phyloP scores from a whole-genome alignment of 352 stramenopile genomes.

The Globisporangium polare region DNA sequence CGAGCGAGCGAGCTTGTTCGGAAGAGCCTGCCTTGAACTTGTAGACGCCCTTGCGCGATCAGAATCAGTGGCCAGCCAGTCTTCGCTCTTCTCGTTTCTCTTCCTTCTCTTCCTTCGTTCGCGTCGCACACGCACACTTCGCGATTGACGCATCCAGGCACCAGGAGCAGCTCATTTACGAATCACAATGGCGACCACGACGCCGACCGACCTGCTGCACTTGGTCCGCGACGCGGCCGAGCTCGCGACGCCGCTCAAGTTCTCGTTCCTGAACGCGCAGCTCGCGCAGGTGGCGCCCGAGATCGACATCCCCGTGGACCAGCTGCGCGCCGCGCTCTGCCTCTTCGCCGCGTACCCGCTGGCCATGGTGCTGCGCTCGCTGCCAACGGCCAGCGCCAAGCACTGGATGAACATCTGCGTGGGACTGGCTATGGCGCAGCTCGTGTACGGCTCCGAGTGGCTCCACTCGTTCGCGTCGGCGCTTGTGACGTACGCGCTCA shows the following conservation, averaged over 20 bases:
- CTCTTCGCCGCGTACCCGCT: conserved; percentile 93
- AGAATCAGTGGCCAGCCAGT: background rate
- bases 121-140: background rate
- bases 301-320: conserved; percentile 47
- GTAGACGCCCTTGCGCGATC: background rate
- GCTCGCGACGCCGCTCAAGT: conserved; percentile 45
- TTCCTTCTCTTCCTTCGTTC: background rate
- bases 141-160: background rate
- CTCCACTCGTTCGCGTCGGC: conserved; percentile 94
- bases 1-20: background rate
- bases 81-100: background rate
- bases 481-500: conserved; percentile 85
- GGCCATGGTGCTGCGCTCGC: conserved; percentile 80
- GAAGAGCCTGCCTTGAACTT: too few relatives aligned
- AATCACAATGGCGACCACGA: background rate
- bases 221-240: conserved; percentile 21
- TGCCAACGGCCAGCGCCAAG: conserved; percentile 83
- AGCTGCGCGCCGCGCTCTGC: conserved; percentile 82
- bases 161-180: background rate
- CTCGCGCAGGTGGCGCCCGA: conserved; percentile 28
- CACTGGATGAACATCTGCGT: conserved; percentile 90
- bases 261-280: conserved; percentile 44
- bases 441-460: conserved; percentile 90
- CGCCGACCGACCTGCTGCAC: background rate
- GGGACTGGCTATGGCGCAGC: conserved; percentile 93